phyloP scores from a whole-genome alignment of 257 asterid genomes.

The Coffea eugenioides region DNA sequence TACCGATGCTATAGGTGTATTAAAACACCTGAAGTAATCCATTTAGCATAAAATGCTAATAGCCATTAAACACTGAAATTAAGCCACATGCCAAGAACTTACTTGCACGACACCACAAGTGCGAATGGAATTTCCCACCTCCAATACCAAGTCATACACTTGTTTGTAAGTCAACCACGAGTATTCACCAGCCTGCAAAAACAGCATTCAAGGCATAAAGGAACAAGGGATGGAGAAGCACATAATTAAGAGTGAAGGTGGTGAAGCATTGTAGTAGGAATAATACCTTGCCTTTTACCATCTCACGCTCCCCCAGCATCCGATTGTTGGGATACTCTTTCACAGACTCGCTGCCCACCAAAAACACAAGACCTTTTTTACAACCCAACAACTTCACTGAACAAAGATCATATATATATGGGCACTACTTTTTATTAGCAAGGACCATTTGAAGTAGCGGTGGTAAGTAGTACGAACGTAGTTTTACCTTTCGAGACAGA shows the following conservation, averaged over 20 bases:
- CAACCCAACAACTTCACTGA: not conserved
- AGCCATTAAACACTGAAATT: not conserved
- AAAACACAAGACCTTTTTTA: not conserved
- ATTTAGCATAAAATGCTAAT: not conserved
- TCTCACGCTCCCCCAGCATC: constrained; percentile 85
- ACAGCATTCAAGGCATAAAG: not conserved
- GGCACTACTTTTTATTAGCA: no score
- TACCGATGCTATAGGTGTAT: no score
- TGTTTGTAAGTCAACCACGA: constrained; percentile 65
- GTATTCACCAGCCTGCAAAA: constrained; percentile 62
- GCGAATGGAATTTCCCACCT: constrained; percentile 64
- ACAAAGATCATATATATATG: not conserved
- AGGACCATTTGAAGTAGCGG: no score
- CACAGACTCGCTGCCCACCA: constrained; percentile 54
- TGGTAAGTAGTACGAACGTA: no score
- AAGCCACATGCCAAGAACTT: constrained; percentile 22
- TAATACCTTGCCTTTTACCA: constrained; percentile 54
- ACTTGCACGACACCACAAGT: constrained; percentile 49
- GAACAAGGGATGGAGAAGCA: not conserved
- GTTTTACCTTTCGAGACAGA: no score
- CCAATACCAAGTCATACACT: constrained; percentile 55
- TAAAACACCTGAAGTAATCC: no score
- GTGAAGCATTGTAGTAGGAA: not conserved
- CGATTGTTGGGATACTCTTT: constrained; percentile 44
- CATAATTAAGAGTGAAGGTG: no score